Evolutionary conservation across 495 filamentous ascomycete genomes (phyloP), one percentile per base, ranked within the genome.

Genomic region (Hyphodiscus hymeniophilus): DNA sequence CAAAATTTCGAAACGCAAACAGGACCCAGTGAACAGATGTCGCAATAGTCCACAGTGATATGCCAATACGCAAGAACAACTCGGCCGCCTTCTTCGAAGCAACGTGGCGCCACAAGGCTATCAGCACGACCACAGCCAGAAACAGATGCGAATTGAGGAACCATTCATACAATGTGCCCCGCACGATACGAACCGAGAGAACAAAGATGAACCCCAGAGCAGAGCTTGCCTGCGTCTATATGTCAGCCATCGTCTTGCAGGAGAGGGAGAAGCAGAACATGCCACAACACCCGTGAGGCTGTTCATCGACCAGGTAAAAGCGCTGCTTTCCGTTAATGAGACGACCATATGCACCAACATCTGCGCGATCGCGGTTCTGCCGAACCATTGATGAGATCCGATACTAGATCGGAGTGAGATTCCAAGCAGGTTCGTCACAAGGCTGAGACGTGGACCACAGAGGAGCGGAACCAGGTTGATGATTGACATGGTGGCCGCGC

Each of bases 341-440:
- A 56, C 31, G 16, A 50, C n/a, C 16, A 50, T 36, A 39, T 67
- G 48, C 30, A 48, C 39, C 8, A 61, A 16, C 20, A 58, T 45
- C 40, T 59, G 28, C 10, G 42, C 24, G 58, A 65, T 34, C 38
- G 28, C 42, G 0, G 28, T 58, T 22, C 54, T 41, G 26, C 52
- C 56, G 31, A 63, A 49, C 35, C 38, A 48, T 20, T 58, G 43
- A 50, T 67, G 39, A 22, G 50, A 24, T 10, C 56, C 36, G 43
- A 57, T 41, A 42, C 58, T 62, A 32, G 52, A 51, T 21, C 58
- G 36, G 13, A 61, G 59, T 17, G 57, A 59, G 11, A 63, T 40
- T 15, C 59, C 57, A 21, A 63, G 51, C 3, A 61, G 28, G 30
- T 49, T 16, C 16, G 26, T 33, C 7, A 58, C 26, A 15, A 56